phyloP scores from a whole-genome alignment of 208 protist genomes.

The Leishmania gerbilli region DNA sequence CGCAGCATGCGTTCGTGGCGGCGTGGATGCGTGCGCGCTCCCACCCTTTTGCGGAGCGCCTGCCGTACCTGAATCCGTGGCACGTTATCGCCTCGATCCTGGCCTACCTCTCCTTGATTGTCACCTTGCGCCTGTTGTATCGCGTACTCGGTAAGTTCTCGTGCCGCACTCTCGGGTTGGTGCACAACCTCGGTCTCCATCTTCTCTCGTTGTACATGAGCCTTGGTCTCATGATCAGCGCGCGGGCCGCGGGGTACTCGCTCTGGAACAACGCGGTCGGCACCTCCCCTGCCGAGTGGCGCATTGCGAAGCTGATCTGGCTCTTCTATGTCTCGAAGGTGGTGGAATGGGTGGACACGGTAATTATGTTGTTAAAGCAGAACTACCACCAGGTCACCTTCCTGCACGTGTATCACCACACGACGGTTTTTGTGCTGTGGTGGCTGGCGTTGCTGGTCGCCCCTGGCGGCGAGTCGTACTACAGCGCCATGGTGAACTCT shows the following conservation, averaged over 20 bases:
- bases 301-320: conserved; percentile 74
- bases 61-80: conserved; percentile 62
- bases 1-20: conserved; percentile 18
- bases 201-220: conserved; percentile 78
- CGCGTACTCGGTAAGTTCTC: conserved; percentile 56
- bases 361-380: conserved; percentile 75
- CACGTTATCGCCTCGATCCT: conserved; percentile 45
- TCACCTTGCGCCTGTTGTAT: conserved; percentile 31
- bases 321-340: conserved; percentile 84
- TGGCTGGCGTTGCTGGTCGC: conserved; percentile 51
- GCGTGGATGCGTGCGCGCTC: conserved; percentile 19
- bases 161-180: conserved; percentile 45
- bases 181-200: conserved; percentile 74
- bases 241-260: conserved; percentile 60
- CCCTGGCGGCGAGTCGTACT: conserved; percentile 79
- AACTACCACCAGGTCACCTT: conserved; percentile 82
- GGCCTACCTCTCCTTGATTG: conserved; percentile 46
- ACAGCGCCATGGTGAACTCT: conserved; percentile 82
- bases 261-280: conserved; percentile 74
- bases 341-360: conserved; percentile 77
- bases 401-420: conserved; percentile 84
- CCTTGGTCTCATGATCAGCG: conserved; percentile 58
- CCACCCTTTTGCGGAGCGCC: conserved; percentile 57
- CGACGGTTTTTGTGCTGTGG: conserved; percentile 79
- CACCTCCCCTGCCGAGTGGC: conserved; percentile 43